Percentiles rank a stretch among this genome's conserved stretches.
phyloP scores from a whole-genome alignment of 768 basidiomycete genomes.

The Hirschioporus abietinus region DNA sequence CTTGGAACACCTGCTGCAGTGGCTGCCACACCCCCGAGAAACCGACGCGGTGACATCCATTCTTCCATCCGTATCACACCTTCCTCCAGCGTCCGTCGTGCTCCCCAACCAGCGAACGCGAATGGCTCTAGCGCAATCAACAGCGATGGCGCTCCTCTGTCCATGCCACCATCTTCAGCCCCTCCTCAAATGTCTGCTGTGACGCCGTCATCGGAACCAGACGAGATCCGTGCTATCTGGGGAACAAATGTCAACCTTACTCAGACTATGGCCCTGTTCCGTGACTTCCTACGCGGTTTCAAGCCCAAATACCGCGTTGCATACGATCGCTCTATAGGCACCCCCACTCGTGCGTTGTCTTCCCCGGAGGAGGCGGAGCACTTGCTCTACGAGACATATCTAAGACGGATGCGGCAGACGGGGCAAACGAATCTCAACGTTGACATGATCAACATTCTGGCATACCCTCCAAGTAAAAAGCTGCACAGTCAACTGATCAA shows the following conservation, averaged over 20 bases:
- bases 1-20: slow-evolving; percentile 22
- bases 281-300: slow-evolving; percentile 86
- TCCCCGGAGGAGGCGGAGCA: slow-evolving; percentile 65
- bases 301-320: slow-evolving; percentile 83
- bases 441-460: slow-evolving; percentile 78
- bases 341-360: slow-evolving; percentile 43
- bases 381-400: slow-evolving; percentile 71
- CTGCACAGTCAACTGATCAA: slow-evolving; percentile 79
- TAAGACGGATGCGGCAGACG: slow-evolving; percentile 83
- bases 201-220: slow-evolving; percentile 58
- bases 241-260: slow-evolving; percentile 92
- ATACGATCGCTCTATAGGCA: slow-evolving; percentile 61
- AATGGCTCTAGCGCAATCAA: slow-evolving; percentile 35
- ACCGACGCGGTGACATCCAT: slow-evolving; percentile 86
- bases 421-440: slow-evolving; percentile 93
- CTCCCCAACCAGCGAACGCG: slow-evolving; percentile 28
- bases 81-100: slow-evolving; percentile 34
- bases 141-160: slow-evolving; percentile 56
- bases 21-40: slow-evolving; percentile 56
- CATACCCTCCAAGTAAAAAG: slow-evolving; percentile 82
- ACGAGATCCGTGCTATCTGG: slow-evolving; percentile 92
- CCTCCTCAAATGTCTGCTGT: slow-evolving; percentile 50
- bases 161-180: slow-evolving; percentile 51
- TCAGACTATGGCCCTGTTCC: slow-evolving; percentile 88
- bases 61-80: slow-evolving; percentile 66